phyloP scores from a whole-genome alignment of 257 asterid species.

The Verbena officinalis region DNA sequence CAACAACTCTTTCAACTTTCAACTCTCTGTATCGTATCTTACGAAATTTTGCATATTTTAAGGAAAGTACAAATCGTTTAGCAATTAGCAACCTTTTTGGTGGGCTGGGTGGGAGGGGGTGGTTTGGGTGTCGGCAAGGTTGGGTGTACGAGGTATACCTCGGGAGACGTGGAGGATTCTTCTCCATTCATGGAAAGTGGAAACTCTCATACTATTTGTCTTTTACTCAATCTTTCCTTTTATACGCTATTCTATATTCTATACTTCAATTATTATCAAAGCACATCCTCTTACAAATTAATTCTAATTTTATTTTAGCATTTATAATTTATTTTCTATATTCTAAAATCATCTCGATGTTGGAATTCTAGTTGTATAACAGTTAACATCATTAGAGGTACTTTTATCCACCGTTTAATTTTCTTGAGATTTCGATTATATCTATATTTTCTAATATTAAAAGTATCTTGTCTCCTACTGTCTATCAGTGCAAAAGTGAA shows the following conservation, averaged over 20 bases:
- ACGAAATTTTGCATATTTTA: slow-evolving; percentile 18
- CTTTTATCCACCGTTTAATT: too few species aligned
- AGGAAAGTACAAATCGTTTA: slow-evolving; percentile 31
- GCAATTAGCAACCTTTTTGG: not conserved
- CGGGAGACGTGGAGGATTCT: slow-evolving; percentile 52
- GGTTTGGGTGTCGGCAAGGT: slow-evolving; percentile 48
- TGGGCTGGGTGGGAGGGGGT: slow-evolving; percentile 8
- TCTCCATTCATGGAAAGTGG: slow-evolving; percentile 50
- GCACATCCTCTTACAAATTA: not conserved
- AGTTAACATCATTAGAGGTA: too few species aligned
- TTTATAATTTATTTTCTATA: too few species aligned
- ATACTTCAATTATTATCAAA: not conserved
- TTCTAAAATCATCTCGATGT: too few species aligned
- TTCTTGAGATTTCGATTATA: too few species aligned
- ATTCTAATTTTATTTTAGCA: too few species aligned
- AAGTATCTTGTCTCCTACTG: too few species aligned
- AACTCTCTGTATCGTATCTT: too few species aligned
- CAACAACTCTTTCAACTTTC: not conserved
- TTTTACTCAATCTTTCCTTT: slow-evolving; percentile 43
- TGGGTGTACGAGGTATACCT: slow-evolving; percentile 51
- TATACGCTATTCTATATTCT: not conserved
- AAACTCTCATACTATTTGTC: not conserved
- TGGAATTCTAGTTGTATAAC: too few species aligned
- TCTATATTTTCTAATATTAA: too few species aligned
- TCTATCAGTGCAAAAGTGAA: too few species aligned